Evolutionary conservation across 495 filamentous ascomycete species (phyloP), one percentile per base, ranked within the genome.

Genomic region (Astrothelium macrocarpum): DNA sequence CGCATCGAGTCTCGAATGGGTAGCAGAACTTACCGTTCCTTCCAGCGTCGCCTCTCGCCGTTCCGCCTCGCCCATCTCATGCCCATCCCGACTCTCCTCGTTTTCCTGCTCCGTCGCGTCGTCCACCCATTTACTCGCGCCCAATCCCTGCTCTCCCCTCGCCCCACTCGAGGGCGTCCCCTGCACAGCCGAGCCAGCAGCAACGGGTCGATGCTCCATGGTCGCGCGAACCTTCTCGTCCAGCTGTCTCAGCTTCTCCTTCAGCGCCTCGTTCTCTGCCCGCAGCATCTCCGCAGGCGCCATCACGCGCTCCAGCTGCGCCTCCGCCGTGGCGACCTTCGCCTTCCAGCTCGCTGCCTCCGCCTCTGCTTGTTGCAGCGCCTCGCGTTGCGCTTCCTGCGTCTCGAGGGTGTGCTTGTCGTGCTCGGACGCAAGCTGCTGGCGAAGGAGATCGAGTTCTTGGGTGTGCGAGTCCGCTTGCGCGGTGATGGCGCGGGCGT

Each of bases 261-360:
- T 56, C 25, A 56, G 25, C 20, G 23, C 16, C 25, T 56, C 49
- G 16, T 56, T 56, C 25, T 56, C 49, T 25, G 20, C 20, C 25
- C 49, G 26, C 20, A 56, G 49, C 49, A 29, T 29, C 49, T 56
- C 49, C 49, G 49, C 49, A 5, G 49, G 49, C 49, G 20, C 25
- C 49, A 56, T 56, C 49, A 56, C 49, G 5, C 49, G 49, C 25
- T 56, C 49, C 20, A 56, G 49, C 49, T 56, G 49, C 25, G 49
- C n/a, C 25, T 56, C 49, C 25, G 49, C 49, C 20, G 49, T 56
- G 23, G 49, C 49, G 7, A 56, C 49, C 49, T 29, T 56, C 49
- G 49, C 25, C 49, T 29, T 56, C 20, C 20, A 56, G 49, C 25
- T 29, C 5, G 49, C 49, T 9, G 49, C 16, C 9, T 56, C 49